Evolutionary conservation across 1,284 basidiomycete species (phyloP), one percentile per base, ranked within the genome.

Genomic region (Pseudomicrostroma phylloplanum): DNA sequence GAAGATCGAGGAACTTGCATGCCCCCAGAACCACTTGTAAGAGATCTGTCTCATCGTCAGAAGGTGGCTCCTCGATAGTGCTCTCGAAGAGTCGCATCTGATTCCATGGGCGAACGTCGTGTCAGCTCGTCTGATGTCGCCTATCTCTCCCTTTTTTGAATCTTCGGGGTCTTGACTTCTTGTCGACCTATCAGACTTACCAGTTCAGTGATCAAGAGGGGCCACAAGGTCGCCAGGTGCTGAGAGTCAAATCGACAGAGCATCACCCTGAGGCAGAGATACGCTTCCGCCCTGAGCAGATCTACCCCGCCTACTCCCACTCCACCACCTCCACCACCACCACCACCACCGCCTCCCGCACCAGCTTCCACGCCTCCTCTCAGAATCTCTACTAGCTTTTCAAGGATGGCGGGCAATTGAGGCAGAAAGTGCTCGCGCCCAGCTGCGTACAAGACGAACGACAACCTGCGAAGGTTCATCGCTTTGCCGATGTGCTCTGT

Each of bases 181-280:
- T 36, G 30, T 36, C 30, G 3, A 9, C n/a, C n/a, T n/a, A 43
- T 12, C 11, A 46, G 41, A 9, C 63, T 40, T 46, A 64, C 60
- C 46, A 64, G 12, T 56, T 64, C 63, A 7, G 36, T 58, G 30
- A 64, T 57, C 58, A 99, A 85, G 39, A 96, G 90, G 0, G 96
- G 94, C 96, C 96, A 98, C 80, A 98, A 92, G 70, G 91, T 92
- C 15, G 90, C 87, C 72, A 99, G 79, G 77, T 96, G 96, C 72
- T 94, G 89, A 4, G 90, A 86, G 9, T 89, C 89, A 62, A 97
- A 85, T n/a, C 96, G 87, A 75, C 91, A 93, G 62, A 98, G 84
- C 36, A 98, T 81, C 1, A 97, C 89, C 9, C 96, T 85, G 58
- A 98, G 86, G 76, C 92, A 96, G 6, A 98, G 84, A 79, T 93